Evolutionary conservation across 2,329 filamentous ascomycete genomes (phyloP).

Genomic region (Ceratocystis colombiana): DNA sequence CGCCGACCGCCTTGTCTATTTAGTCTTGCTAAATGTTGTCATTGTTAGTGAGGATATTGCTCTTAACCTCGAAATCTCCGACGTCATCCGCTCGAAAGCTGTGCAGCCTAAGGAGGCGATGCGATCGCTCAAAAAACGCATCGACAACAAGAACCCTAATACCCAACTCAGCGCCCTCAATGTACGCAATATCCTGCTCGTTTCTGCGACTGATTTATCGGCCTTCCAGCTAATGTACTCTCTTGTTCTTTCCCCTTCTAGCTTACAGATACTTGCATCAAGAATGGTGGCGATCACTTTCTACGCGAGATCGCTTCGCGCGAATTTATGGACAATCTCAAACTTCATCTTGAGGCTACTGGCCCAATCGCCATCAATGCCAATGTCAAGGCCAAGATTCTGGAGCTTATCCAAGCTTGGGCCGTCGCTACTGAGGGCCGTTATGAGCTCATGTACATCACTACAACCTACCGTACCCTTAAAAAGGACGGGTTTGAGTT

Average conservation of each 20-base stretch:
- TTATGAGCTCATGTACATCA: constrained; percentile 73
- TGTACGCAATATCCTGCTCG: constrained; percentile 39
- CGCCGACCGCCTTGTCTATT: background rate
- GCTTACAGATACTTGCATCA: constrained; percentile 97
- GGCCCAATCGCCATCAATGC: constrained; percentile 65
- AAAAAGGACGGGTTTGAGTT: constrained; percentile 72
- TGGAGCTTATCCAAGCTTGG: constrained; percentile 91
- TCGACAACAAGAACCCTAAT: constrained; percentile 97
- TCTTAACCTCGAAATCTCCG: constrained; percentile 94
- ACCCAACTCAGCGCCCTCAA: constrained; percentile 90
- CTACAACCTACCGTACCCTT: constrained; percentile 72
- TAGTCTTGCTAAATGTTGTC: background rate
- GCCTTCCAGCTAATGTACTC: background rate
- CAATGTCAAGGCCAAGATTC: constrained; percentile 79
- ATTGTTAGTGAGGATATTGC: constrained; percentile 80
- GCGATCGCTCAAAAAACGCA: constrained; percentile 85
- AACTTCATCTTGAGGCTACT: constrained; percentile 75
- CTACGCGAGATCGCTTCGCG: constrained; percentile 88
- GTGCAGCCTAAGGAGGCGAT: constrained; percentile 97
- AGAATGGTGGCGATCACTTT: constrained; percentile 95
- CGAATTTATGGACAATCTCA: constrained; percentile 96
- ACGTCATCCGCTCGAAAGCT: constrained; percentile 92
- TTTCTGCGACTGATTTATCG: background rate
- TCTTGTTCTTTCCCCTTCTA: constrained; percentile 32
- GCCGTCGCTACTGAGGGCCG: constrained; percentile 79